phyloP scores from a whole-genome alignment of 805 yeast species.

The Lachancea nothofagi region DNA sequence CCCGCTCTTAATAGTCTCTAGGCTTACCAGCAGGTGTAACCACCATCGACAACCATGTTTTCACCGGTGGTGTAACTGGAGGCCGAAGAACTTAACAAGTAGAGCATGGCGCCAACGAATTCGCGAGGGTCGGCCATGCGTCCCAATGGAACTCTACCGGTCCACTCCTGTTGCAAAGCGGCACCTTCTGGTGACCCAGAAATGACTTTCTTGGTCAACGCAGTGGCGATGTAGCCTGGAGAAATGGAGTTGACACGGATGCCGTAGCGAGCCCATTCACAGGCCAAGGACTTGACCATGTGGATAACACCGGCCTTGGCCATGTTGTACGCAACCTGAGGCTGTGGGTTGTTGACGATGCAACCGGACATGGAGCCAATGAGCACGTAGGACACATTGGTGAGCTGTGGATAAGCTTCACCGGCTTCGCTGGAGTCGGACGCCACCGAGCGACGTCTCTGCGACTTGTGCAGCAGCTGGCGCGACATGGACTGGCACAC shows the following conservation, averaged over 20 bases:
- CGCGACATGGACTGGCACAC: conserved; percentile 34
- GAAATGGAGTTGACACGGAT: conserved; percentile 73
- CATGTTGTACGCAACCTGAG: conserved; percentile 77
- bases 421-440: conserved; percentile 39
- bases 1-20: too few relatives aligned
- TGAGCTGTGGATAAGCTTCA: conserved; percentile 25
- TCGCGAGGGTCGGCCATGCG: conserved; percentile 85
- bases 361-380: conserved; percentile 79
- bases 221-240: conserved; percentile 78
- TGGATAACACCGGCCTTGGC: conserved; percentile 84
- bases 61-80: conserved; percentile 80
- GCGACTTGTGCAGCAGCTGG: conserved; percentile 15
- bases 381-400: conserved; percentile 48
- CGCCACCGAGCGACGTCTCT: conserved; percentile 50
- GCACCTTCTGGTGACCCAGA: conserved; percentile 45
- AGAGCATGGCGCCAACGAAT: conserved; percentile 70
- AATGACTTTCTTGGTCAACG: conserved; percentile 66
- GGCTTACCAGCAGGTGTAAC: conserved; percentile 71
- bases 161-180: conserved; percentile 63
- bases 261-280: conserved; percentile 75
- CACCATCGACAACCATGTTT: conserved; percentile 80
- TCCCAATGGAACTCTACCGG: conserved; percentile 63
- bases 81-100: conserved; percentile 65
- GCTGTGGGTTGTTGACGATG: conserved; percentile 74
- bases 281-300: conserved; percentile 66